These are phyloP conservation scores for Yarrowia galli DNA, from an alignment of 1,139 yeast genomes.

Conservation along the genomic window DNA sequence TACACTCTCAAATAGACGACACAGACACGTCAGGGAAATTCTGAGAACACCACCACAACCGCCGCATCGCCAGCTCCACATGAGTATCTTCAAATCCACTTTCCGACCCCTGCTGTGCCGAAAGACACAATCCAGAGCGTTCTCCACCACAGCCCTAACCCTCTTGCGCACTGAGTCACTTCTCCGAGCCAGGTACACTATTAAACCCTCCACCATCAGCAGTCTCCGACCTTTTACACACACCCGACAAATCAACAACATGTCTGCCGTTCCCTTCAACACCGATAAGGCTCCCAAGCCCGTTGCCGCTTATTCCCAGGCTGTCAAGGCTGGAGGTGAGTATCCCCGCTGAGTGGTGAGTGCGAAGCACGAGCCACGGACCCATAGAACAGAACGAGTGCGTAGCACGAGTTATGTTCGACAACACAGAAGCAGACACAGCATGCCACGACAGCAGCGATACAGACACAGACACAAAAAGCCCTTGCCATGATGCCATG, in stretches of 20 bases:
- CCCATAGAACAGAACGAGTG: neutral
- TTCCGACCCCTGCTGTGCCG: neutral
- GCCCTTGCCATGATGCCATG: too few relatives aligned
- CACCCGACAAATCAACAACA: neutral
- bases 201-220: neutral
- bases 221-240: neutral
- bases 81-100: neutral
- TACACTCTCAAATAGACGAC: too few relatives aligned
- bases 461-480: too few relatives aligned
- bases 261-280: constrained; percentile 43
- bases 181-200: constrained; percentile 39
- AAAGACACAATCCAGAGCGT: neutral
- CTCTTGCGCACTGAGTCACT: constrained; percentile 26
- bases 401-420: neutral
- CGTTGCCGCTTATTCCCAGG: constrained; percentile 94
- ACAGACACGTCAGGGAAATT: neutral
- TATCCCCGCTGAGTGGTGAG: neutral
- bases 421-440: too few relatives aligned
- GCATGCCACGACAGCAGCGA: too few relatives aligned
- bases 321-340: constrained; percentile 67
- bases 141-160: constrained; percentile 8
- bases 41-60: neutral
- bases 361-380: neutral
- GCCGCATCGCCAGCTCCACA: neutral
- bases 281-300: constrained; percentile 91